Percentiles rank a stretch among this genome's conserved stretches.
phyloP scores from a whole-genome alignment of 176 grass and related monocot genomes.

The Aegilops tauschii region DNA sequence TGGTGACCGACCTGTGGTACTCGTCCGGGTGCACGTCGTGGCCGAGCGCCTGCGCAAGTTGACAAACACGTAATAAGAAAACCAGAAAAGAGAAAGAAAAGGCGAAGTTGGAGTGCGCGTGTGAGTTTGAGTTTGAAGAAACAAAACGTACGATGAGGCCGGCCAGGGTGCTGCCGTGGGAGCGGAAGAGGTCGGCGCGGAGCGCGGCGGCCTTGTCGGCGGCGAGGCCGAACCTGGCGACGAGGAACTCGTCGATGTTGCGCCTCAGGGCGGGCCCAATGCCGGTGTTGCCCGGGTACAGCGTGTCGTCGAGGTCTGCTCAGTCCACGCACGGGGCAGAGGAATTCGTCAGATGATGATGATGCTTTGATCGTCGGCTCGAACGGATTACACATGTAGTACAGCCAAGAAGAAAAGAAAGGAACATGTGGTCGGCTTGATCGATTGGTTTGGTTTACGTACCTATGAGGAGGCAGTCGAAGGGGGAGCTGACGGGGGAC shows the following conservation, averaged over 20 bases:
- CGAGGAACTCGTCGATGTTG: constrained; percentile 95
- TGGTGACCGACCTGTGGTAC: constrained; percentile 86
- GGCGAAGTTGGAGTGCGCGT: neutral
- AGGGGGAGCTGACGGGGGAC: constrained; percentile 26
- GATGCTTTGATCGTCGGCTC: neutral
- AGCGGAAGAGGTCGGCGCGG: constrained; percentile 82
- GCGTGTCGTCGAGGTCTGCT: constrained; percentile 80
- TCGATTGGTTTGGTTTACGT: neutral
- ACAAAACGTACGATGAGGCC: constrained; percentile 67
- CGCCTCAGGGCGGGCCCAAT: constrained; percentile 48
- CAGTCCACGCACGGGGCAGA: neutral
- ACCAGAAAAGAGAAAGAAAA: neutral
- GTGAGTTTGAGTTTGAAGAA: too few species aligned
- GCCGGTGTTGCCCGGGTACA: constrained; percentile 73
- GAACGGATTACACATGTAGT: too few species aligned
- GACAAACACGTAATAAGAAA: neutral
- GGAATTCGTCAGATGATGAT: neutral
- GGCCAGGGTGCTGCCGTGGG: constrained; percentile 83
- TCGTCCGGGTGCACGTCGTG: constrained; percentile 89
- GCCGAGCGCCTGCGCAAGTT: constrained; percentile 60
- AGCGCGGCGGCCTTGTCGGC: constrained; percentile 49
- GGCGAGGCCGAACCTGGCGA: constrained; percentile 49
- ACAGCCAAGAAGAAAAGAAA: neutral
- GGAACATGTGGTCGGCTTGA: neutral
- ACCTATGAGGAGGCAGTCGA: constrained; percentile 82